Evolutionary conservation across 306 rosid species (phyloP).

Genomic region (Chamaecrista fasciculata): DNA sequence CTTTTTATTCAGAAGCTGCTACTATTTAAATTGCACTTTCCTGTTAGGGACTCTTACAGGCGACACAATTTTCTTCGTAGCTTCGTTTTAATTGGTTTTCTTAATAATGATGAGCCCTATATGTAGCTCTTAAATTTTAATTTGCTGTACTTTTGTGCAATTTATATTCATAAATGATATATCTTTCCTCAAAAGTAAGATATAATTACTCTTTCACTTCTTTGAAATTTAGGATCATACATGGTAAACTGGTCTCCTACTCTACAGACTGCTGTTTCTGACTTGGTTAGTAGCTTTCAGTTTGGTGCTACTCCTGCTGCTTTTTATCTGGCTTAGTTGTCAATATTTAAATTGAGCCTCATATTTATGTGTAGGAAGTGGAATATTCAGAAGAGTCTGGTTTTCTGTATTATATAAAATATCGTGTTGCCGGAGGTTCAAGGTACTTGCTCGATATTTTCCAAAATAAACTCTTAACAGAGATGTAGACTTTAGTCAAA

Average conservation of each 20-base stretch:
- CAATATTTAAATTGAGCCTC: slow-evolving; percentile 27
- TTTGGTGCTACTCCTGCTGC: background rate
- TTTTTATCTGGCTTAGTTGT: slow-evolving; percentile 24
- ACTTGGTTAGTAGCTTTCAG: slow-evolving; percentile 57
- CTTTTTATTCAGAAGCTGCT: background rate
- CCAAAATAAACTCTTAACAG: background rate
- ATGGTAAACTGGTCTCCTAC: slow-evolving; percentile 97
- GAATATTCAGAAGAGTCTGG: slow-evolving; percentile 95
- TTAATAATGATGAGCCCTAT: background rate
- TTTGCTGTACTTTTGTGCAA: background rate
- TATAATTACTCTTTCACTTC: slow-evolving; percentile 10
- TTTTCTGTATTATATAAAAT: slow-evolving; percentile 73
- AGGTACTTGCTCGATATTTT: slow-evolving; percentile 43
- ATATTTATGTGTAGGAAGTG: slow-evolving; percentile 70
- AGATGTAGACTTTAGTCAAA: background rate
- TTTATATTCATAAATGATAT: background rate
- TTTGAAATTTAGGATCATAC: slow-evolving; percentile 64
- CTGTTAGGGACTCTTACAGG: background rate
- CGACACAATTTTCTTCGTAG: background rate
- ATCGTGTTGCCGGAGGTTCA: slow-evolving; percentile 86
- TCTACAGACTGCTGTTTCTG: slow-evolving; percentile 97
- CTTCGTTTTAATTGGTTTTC: background rate
- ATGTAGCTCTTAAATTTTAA: background rate
- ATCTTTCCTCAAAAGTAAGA: slow-evolving; percentile 12
- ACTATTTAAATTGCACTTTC: background rate